Percentiles rank a stretch among this genome's conserved stretches.
Evolutionary conservation across 129 eudicot species (phyloP).

Genomic region (Centrapalus pauciflorus): DNA sequence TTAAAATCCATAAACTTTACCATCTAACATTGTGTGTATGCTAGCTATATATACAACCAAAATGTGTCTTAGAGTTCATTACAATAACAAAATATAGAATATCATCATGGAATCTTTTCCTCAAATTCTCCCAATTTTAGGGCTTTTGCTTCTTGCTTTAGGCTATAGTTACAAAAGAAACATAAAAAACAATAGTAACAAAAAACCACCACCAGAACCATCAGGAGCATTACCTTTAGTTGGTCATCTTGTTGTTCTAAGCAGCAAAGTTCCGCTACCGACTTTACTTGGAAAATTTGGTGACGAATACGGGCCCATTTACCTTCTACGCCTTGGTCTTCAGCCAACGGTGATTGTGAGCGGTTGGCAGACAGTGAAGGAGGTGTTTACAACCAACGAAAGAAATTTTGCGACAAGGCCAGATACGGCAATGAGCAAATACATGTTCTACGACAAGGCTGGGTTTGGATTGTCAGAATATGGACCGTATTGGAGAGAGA

Average conservation of each 20-base stretch:
- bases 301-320: conserved; percentile 36
- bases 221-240: conserved; percentile 48
- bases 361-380: conserved; percentile 37
- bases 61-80: no score
- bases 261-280: conserved; percentile 30
- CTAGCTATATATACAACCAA: no score
- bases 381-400: conserved; percentile 49
- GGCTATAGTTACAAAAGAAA: not conserved
- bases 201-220: conserved; percentile 35
- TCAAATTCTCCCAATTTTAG: not conserved
- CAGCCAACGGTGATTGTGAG: conserved; percentile 43
- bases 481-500: conserved; percentile 53
- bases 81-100: not conserved
- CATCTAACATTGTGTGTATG: no score
- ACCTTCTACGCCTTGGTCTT: conserved; percentile 40
- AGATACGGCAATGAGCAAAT: conserved; percentile 23
- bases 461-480: conserved; percentile 35
- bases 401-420: conserved; percentile 41
- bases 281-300: conserved; percentile 35
- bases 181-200: not conserved
- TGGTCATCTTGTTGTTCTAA: conserved; percentile 44
- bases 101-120: not conserved
- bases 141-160: conserved; percentile 1
- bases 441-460: conserved; percentile 33
- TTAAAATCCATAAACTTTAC: no score